These are phyloP conservation scores for Vitis rotundifolia DNA, from an alignment of 164 flowering plant species.

Conservation along the genomic window DNA sequence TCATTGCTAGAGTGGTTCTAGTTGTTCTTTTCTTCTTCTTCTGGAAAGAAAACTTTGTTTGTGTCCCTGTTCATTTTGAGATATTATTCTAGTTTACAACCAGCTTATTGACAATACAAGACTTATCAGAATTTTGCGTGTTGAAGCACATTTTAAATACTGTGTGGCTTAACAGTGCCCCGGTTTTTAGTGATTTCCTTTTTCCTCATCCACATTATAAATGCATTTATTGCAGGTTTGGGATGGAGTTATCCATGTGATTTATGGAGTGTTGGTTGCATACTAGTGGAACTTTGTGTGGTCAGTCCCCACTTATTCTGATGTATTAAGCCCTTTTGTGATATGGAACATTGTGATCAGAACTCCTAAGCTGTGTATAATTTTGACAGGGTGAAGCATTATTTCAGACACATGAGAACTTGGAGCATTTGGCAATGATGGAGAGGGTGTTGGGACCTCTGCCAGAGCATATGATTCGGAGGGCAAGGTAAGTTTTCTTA, in stretches of 20 bases:
- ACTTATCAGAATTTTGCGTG: too few species aligned
- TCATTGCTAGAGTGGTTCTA: too few species aligned
- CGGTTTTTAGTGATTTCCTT: neutral
- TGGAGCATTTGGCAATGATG: conserved; percentile 97
- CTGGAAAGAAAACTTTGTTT: too few species aligned
- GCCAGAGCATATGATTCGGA: conserved; percentile 69
- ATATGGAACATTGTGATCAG: neutral
- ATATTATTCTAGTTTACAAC: too few species aligned
- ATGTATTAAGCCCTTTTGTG: neutral
- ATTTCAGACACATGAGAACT: conserved; percentile 87
- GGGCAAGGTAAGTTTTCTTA: conserved; percentile 46
- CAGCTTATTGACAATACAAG: too few species aligned
- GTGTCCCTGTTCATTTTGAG: too few species aligned
- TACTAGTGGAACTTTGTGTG: conserved; percentile 80
- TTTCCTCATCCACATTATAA: neutral
- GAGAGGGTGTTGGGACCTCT: conserved; percentile 85
- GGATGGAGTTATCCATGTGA: conserved; percentile 97
- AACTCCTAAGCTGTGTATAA: conserved; percentile 1
- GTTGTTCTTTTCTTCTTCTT: too few species aligned
- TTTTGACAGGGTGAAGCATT: conserved; percentile 71
- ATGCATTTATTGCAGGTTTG: conserved; percentile 51
- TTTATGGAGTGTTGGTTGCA: conserved; percentile 95
- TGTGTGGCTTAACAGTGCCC: too few species aligned
- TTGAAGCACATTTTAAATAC: too few species aligned
- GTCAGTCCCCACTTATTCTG: conserved; percentile 37